Conservation (phyloP, 352 stramenopile species). For the Globisporangium heterothallicum region DNA sequence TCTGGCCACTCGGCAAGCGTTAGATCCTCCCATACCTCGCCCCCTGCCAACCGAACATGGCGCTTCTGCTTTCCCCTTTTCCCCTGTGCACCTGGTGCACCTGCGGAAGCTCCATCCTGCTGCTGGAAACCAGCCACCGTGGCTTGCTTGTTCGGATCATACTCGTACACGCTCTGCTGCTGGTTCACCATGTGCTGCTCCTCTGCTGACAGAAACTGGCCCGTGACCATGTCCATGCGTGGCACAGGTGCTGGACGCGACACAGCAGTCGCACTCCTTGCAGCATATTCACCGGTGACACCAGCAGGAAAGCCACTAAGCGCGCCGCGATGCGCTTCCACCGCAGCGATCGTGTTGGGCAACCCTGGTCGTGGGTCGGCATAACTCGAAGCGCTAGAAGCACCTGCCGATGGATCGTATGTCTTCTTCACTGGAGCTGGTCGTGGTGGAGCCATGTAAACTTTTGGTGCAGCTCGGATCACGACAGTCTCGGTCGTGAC, state of each 20-base stretch:
- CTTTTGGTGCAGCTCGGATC: slow-evolving; percentile 38
- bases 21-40: slow-evolving; percentile 89
- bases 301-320: slow-evolving; percentile 62
- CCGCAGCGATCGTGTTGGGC: slow-evolving; percentile 43
- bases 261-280: slow-evolving; percentile 3
- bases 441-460: slow-evolving; percentile 69
- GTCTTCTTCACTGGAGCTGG: slow-evolving; percentile 36
- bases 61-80: slow-evolving; percentile 33
- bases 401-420: background rate
- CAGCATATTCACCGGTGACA: slow-evolving; percentile 43
- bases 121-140: background rate
- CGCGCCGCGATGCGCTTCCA: slow-evolving; percentile 45
- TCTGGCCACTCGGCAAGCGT: slow-evolving; percentile 93
- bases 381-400: background rate
- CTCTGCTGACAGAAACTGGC: slow-evolving; percentile 49
- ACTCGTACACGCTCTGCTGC: slow-evolving; percentile 83
- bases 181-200: slow-evolving; percentile 80
- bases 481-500: slow-evolving; percentile 17
- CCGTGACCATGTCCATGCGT: slow-evolving; percentile 67
- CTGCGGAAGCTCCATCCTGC: background rate
- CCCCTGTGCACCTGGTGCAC: background rate
- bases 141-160: slow-evolving; percentile 54
- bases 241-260: slow-evolving; percentile 23
- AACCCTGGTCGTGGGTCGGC: slow-evolving; percentile 15
- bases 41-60: slow-evolving; percentile 62